Base-by-base conservation (phyloP, 306 rosid genomes). In the Acacia melanoxylon region DNA sequence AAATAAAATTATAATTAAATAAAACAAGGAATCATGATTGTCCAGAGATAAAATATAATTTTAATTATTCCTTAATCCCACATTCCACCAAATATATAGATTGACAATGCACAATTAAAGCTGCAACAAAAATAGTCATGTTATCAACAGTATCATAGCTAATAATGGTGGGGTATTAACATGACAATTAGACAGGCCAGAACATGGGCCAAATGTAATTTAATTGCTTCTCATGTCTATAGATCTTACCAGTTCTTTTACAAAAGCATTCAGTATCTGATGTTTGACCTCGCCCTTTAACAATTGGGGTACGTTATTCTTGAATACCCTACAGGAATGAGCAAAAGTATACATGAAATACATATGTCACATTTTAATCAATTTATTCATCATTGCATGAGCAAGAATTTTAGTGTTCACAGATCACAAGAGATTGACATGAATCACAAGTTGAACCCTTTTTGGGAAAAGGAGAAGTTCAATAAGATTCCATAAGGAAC, bases 241-340 rank as follows among this genome's bases (percentile, higher is more conserved):
- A 73, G 72, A 82, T 80, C 94, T 94, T 93, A 93, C 99, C 98
- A 91, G 35, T 76, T 84, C 86, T 79, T 87, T 80, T 84, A 76
- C 86, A 67, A 75, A 76, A 78, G 65, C 83, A 78, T 59, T 83
- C 45, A 89, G 85, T 78, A 85, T 70, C 67, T 91, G 83, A 76
- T 87, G 87, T 83, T 86, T 82, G 69, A 89, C 68, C 77, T 83
- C 81, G 44, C 94, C 94, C 89, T 65, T 86, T 44, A 95, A 85
- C 85, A 95, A 80, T 59, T 85, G 85, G 69, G 98, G 98, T 80
- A 90, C 83, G 74, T 84, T 86, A 78, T 93, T 93, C 92, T 92
- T 91, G 91, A 93, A 95, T 67, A 90, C 81, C 99, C 99, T 95
- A 85, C 81, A 91, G 75, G 68, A 77, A 52, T 35, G 17, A 49